These are phyloP conservation scores for Chimonanthus praecox DNA, from an alignment of 164 flowering plant genomes.

Conservation along the genomic window DNA sequence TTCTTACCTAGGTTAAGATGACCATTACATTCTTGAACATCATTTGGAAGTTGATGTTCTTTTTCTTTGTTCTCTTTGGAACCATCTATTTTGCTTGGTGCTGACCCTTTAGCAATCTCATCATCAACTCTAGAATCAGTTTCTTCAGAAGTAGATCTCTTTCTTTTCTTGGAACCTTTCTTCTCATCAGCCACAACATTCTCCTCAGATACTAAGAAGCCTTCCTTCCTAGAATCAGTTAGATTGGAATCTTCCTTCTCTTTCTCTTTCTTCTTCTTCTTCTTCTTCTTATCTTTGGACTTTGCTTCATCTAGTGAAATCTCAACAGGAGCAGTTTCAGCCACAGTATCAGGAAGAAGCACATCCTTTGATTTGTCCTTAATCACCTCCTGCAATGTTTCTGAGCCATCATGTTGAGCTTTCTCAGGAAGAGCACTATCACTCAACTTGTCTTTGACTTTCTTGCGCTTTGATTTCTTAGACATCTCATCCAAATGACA, in stretches of 20 bases:
- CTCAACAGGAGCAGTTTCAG: constrained; percentile 2
- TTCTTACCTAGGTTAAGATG: constrained; percentile 13
- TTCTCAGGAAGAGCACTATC: constrained; percentile 18
- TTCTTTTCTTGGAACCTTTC: constrained; percentile 55
- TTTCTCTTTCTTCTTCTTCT: constrained; percentile 30
- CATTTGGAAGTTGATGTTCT: constrained; percentile 2
- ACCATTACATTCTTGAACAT: constrained; percentile 9
- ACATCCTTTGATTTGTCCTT: constrained; percentile 11
- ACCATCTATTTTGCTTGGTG: constrained; percentile 34
- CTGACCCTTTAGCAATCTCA: constrained; percentile 25
- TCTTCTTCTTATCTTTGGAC: constrained; percentile 24
- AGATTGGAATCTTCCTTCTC: constrained; percentile 3
- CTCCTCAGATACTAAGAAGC: constrained; percentile 11
- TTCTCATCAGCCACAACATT: constrained; percentile 17
- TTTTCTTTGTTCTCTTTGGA: constrained; percentile 19
- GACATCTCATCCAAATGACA: constrained; percentile 6
- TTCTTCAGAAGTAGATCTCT: constrained; percentile 41
- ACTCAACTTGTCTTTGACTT: constrained; percentile 30
- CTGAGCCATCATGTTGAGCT: constrained; percentile 9
- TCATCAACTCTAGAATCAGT: constrained; percentile 18
- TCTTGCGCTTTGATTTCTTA: constrained; percentile 34
- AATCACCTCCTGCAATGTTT: constrained; percentile 7
- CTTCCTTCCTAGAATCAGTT: constrained; percentile 13
- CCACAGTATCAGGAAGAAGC: background rate
- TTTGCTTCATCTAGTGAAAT: constrained; percentile 2